Base-by-base conservation (phyloP, 352 stramenopile genomes). In the Phytophthora megakarya region DNA sequence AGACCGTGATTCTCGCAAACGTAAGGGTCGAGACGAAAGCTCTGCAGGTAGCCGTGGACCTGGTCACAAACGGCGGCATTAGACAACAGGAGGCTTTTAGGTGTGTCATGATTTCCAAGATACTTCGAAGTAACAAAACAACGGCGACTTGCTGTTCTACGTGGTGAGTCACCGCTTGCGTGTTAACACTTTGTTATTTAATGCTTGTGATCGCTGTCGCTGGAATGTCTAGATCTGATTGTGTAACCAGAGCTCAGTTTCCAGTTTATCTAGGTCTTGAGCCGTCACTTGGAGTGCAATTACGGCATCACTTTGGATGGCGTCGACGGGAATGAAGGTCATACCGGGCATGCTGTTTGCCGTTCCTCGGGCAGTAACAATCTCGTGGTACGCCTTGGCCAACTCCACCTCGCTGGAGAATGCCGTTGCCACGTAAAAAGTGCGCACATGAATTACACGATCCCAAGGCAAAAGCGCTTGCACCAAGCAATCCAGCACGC, bases 161-260 rank as follows among this genome's bases (percentile, higher is more conserved):
- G 26, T 57, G 44, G 18, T 30, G 21, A 18, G 23, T 54, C 32
- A 18, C 42, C n/a, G 4, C 30, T 48, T 55, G 25, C n/a, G 11
- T 11, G 38, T 60, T 16, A 50, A 51, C 30, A 44, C 5, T 5
- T 22, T 56, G 30, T 28, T 43, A 43, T 64, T 22, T 32, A 55
- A 48, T 55, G 26, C 33, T 21, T 40, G 37, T 22, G 33, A 46
- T 45, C 42, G 30, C 21, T 32, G 26, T 25, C 39, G 22, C 9
- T 38, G 16, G 32, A 33, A 28, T 6, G 26, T n/a, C 67, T 86
- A 95, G 39, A 88, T 80, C 55, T 93, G 79, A 43, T 86, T 84
- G 39, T 78, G 78, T 46, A 95, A 67, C 87, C 87, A 95, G 18
- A 95, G 66, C 55, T 95, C 85, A 6, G 87, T 93, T 58, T 95